Conservation (phyloP, 768 basidiomycete species). For the Chalciporus piperatus region DNA sequence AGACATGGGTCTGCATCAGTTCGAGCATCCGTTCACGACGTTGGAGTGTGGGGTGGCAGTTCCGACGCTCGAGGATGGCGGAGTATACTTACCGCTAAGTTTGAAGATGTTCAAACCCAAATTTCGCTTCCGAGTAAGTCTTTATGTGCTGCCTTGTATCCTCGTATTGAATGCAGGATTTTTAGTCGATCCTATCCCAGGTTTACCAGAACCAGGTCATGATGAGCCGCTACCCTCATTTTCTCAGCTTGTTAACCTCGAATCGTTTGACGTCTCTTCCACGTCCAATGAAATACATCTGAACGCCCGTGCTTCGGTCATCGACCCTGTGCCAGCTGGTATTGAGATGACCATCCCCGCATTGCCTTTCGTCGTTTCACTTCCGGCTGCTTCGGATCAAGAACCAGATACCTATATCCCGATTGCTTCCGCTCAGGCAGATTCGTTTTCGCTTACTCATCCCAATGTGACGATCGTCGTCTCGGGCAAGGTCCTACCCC, state of each 20-base stretch:
- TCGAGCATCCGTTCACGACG: slow-evolving; percentile 40
- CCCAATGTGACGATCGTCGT: slow-evolving; percentile 65
- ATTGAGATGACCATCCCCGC: slow-evolving; percentile 52
- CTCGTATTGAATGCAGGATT: slow-evolving; percentile 3
- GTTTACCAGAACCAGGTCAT: slow-evolving; percentile 58
- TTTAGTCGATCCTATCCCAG: slow-evolving; percentile 63
- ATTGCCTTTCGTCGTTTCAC: slow-evolving; percentile 60
- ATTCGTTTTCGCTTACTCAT: slow-evolving; percentile 58
- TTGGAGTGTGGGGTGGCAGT: slow-evolving; percentile 51
- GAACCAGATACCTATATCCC: slow-evolving; percentile 32
- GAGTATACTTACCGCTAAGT: slow-evolving; percentile 33
- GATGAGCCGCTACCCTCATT: slow-evolving; percentile 52
- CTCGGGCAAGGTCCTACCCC: slow-evolving; percentile 54
- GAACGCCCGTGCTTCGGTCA: slow-evolving; percentile 51
- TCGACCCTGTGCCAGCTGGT: slow-evolving; percentile 53
- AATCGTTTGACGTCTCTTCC: slow-evolving; percentile 50
- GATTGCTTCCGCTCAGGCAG: slow-evolving; percentile 53
- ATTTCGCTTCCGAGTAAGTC: slow-evolving; percentile 56
- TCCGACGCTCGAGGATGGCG: slow-evolving; percentile 47
- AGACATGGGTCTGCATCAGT: slow-evolving; percentile 46
- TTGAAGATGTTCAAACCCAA: slow-evolving; percentile 44
- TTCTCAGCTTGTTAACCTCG: slow-evolving; percentile 57
- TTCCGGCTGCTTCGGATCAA: slow-evolving; percentile 34
- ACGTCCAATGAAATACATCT: slow-evolving; percentile 37
- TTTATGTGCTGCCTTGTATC: background rate